Evolutionary conservation across 805 yeast genomes (phyloP).

Genomic region (Candida caryicola): DNA sequence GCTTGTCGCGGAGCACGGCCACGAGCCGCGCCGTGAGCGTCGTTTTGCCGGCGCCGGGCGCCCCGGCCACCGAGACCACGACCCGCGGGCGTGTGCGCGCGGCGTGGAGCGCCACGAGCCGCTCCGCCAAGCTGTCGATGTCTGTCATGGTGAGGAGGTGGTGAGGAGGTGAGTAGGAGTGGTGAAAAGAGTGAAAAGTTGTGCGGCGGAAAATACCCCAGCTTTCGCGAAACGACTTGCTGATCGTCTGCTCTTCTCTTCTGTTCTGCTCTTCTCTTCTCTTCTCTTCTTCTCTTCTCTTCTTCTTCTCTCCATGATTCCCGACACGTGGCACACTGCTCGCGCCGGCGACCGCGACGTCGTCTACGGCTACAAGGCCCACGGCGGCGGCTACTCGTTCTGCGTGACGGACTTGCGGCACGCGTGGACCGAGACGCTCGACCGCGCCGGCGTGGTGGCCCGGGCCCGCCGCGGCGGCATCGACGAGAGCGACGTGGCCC

Average conservation of each 20-base stretch:
- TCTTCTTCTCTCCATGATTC: too few relatives aligned
- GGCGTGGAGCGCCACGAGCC: slow-evolving; percentile 6
- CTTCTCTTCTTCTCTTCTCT: too few relatives aligned
- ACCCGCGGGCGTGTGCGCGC: slow-evolving; percentile 31
- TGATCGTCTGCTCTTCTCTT: too few relatives aligned
- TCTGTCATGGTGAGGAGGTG: neutral
- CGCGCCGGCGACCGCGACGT: neutral
- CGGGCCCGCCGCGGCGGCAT: slow-evolving; percentile 12
- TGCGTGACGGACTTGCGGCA: slow-evolving; percentile 24
- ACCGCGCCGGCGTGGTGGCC: slow-evolving; percentile 10
- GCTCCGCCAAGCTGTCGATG: neutral
- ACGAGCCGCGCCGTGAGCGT: slow-evolving; percentile 55
- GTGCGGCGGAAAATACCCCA: too few relatives aligned
- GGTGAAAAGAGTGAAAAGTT: too few relatives aligned
- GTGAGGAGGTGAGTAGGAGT: too few relatives aligned
- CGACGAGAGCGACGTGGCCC: neutral
- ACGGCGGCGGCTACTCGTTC: slow-evolving; percentile 16
- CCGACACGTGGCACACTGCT: neutral
- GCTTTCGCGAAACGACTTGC: too few relatives aligned
- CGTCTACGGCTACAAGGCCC: neutral
- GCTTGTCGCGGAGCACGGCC: slow-evolving; percentile 13
- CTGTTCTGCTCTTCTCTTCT: too few relatives aligned
- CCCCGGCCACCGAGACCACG: slow-evolving; percentile 63
- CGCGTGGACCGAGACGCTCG: slow-evolving; percentile 26
- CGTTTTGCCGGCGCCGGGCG: slow-evolving; percentile 86